Evolutionary conservation across 1,284 basidiomycete species (phyloP), one percentile per base, ranked within the genome.

Genomic region (Termitomyces sp.): DNA sequence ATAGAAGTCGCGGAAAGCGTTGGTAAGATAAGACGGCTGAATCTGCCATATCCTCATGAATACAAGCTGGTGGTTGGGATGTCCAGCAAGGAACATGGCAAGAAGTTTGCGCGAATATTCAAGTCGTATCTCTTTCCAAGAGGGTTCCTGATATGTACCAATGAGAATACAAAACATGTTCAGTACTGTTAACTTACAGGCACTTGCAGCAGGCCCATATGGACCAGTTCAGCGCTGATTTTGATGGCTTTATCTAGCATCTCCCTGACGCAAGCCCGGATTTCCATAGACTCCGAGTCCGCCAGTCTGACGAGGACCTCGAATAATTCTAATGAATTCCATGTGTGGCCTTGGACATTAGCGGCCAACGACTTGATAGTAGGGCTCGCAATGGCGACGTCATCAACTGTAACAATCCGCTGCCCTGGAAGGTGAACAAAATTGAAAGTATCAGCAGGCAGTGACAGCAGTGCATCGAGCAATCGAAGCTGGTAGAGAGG

Each of bases 31-130:
- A 0, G 84, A 76, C 1, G 89, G 90, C 64, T 95, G 86, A 48
- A 91, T 90, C 65, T 95, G 90, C 89, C 92, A 96, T 57, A 99
- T 85, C 55, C 93, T 82, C 84, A 96, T 92, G 75, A 99, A 98
- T 55, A 98, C 95, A 21, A 99, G 83, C 62, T 96, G 92, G 63
- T 96, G 92, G 61, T 94, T 94, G 6, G 94, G 93, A 66, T 97
- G 91, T 5, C 93, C 90, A 19, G 84, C 86, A 46, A 99, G 79
- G 77, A 99, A 98, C 84, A 95, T 90, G 43, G 85, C 80, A 49
- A 98, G 77, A 26, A 99, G 79, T 65, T 90, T 90, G 51, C 88
- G 83, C 15, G 91, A 86, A 70, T 98, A 92, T 61, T 94, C 91
- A 33, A 82, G 73, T 44, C 96, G 90, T 46, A 94, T 88, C 17